phyloP scores from a whole-genome alignment of 2,329 filamentous ascomycete genomes.

The Leptographium lundbergii region DNA sequence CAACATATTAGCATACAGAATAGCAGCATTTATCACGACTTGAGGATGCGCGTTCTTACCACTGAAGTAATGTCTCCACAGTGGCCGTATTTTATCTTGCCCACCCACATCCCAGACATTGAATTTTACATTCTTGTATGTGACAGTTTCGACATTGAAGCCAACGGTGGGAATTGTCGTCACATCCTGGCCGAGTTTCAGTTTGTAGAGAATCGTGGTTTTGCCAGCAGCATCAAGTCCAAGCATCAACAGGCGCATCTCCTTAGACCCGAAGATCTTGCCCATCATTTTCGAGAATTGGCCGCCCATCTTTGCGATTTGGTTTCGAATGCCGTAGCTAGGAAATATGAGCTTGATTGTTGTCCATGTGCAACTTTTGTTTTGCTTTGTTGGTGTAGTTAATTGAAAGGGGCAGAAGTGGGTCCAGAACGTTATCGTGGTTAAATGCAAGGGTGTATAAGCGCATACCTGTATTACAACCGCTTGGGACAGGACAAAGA shows the following conservation, averaged over 20 bases:
- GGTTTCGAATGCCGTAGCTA: neutral
- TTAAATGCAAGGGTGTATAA: neutral
- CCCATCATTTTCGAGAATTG: constrained; percentile 93
- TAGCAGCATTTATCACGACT: neutral
- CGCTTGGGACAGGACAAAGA: neutral
- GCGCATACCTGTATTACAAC: neutral
- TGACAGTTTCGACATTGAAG: constrained; percentile 98
- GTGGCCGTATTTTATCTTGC: constrained; percentile 94
- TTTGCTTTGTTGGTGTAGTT: constrained; percentile 1
- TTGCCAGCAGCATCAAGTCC: constrained; percentile 97
- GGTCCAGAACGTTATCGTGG: neutral
- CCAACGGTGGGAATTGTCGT: constrained; percentile 97
- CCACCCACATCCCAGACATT: constrained; percentile 98
- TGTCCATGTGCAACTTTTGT: neutral
- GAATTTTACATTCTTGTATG: constrained; percentile 99
- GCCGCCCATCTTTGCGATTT: constrained; percentile 57
- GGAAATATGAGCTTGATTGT: neutral
- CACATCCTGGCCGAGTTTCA: constrained; percentile 96
- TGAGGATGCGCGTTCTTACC: constrained; percentile 32
- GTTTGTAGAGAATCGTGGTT: constrained; percentile 97
- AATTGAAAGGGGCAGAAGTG: constrained; percentile 2
- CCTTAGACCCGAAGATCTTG: constrained; percentile 98
- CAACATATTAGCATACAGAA: neutral
- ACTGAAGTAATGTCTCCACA: constrained; percentile 96
- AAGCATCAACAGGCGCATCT: constrained; percentile 97